Base-by-base conservation (phyloP, 805 yeast genomes). In the Saccharomycopsis sp. region DNA sequence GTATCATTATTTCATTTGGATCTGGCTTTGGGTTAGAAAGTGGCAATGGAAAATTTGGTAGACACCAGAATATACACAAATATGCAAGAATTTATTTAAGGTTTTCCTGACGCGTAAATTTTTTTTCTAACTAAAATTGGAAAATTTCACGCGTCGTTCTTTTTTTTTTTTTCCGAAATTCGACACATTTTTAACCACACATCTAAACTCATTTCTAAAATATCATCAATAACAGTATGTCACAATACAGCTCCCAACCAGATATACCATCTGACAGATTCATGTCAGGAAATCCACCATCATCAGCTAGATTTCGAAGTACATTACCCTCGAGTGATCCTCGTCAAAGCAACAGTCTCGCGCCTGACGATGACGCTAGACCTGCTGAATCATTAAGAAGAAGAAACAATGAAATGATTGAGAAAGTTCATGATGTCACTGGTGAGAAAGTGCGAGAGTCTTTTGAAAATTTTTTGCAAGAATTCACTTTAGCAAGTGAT, bases 391-490 rank as follows among this genome's bases (percentile, higher is more conserved):
- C 47, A 20, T 40, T 49, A 6, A 65, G 72, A 56, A 72, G 83
- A 65, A 72, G 81, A 56, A 74, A 76, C 49, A 67, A 81, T 48
- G 70, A 75, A 47, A 78, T 79, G 22, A 85, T 90, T 43, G 88
- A 94, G 22, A 86, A 84, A 59, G 96, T 93, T 22, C 77, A 77
- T 22, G 98, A 93, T 66, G 77, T 79, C 38, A 87, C 96, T 2
- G 97, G 96, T 48, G 97, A 89, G 59, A 86, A 86, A 54, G 97
- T 93, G 14, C 76, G 90, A 36, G 96, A 87, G 61, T 79, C 89
- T 13, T 90, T 93, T 61, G 96, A 89, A 60, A 77, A 73, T 52
- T 90, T 90, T 57, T 64, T 90, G 45, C 84, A 79, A 57, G 83
- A 76, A 26, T 90, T 70, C 57, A 65, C 37, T 14, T 33, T 37